These are phyloP conservation scores for Neoboletus magnificus DNA, from an alignment of 768 basidiomycete genomes.

Conservation along the genomic window DNA sequence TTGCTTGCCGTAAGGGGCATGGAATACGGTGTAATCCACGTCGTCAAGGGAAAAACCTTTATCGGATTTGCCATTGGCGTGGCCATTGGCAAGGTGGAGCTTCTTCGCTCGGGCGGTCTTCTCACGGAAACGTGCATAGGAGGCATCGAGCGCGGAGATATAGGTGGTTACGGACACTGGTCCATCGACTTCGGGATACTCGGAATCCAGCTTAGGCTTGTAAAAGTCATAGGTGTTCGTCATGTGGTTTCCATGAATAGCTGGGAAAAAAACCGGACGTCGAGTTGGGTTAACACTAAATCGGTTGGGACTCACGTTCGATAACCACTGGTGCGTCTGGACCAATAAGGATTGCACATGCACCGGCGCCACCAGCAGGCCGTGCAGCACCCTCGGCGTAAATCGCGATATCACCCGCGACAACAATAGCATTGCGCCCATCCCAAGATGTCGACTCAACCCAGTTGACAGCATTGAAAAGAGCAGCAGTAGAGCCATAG, in stretches of 20 bases:
- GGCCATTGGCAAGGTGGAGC: slow-evolving; percentile 34
- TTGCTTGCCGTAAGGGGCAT: slow-evolving; percentile 98
- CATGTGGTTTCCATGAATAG: slow-evolving; percentile 96
- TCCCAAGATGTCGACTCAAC: slow-evolving; percentile 96
- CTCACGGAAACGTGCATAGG: slow-evolving; percentile 80
- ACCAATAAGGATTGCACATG: slow-evolving; percentile 91
- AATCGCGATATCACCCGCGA: slow-evolving; percentile 95
- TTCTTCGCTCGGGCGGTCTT: slow-evolving; percentile 72
- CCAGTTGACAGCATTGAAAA: slow-evolving; percentile 99
- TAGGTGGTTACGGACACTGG: slow-evolving; percentile 95
- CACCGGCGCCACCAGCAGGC: slow-evolving; percentile 96
- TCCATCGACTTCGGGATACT: slow-evolving; percentile 96
- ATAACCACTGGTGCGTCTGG: slow-evolving; percentile 93
- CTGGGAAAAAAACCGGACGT: slow-evolving; percentile 42
- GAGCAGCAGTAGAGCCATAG: slow-evolving; percentile 97
- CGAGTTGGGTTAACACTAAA: slow-evolving; percentile 1
- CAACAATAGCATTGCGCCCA: slow-evolving; percentile 95
- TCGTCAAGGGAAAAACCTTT: slow-evolving; percentile 67
- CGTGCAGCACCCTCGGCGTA: slow-evolving; percentile 95
- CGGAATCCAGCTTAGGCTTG: slow-evolving; percentile 94
- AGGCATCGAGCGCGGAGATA: slow-evolving; percentile 86
- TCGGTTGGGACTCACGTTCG: slow-evolving; percentile 68
- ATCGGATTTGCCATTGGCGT: slow-evolving; percentile 33
- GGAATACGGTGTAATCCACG: slow-evolving; percentile 93
- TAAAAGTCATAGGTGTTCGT: slow-evolving; percentile 98